These are phyloP conservation scores for Coemansia umbellata DNA, from an alignment of 192 early-diverging fungal genomes.

Conservation along the genomic window DNA sequence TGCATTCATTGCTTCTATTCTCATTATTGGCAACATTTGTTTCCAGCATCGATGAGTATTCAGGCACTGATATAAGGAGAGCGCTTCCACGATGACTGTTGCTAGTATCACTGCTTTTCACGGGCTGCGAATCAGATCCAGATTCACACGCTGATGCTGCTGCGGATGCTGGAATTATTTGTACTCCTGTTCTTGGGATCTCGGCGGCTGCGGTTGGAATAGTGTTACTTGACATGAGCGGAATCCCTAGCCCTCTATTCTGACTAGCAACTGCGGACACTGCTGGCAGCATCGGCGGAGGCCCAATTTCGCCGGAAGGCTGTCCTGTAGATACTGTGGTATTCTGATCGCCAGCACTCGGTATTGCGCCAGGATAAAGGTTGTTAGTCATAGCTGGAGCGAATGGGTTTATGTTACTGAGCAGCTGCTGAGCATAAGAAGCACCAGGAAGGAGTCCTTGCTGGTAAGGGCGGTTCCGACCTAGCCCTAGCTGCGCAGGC, in stretches of 20 bases:
- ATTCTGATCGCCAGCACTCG: not conserved
- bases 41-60: too few relatives aligned
- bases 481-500: not conserved
- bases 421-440: not conserved
- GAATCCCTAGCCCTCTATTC: not conserved
- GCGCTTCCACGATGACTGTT: too few relatives aligned
- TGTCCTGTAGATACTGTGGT: not conserved
- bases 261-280: not conserved
- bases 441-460: not conserved
- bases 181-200: not conserved
- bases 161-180: slow-evolving; percentile 3
- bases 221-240: not conserved
- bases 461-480: not conserved
- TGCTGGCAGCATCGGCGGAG: not conserved
- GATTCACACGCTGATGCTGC: too few relatives aligned
- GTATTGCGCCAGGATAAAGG: not conserved
- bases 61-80: too few relatives aligned
- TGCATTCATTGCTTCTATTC: too few relatives aligned
- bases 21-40: too few relatives aligned
- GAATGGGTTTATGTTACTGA: slow-evolving; percentile 5
- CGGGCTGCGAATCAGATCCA: too few relatives aligned
- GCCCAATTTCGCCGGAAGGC: not conserved
- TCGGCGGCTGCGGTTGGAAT: not conserved
- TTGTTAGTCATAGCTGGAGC: not conserved
- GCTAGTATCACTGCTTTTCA: too few relatives aligned